Conservation (phyloP, 2,329 filamentous ascomycete species). For the Phialophora tarda region DNA sequence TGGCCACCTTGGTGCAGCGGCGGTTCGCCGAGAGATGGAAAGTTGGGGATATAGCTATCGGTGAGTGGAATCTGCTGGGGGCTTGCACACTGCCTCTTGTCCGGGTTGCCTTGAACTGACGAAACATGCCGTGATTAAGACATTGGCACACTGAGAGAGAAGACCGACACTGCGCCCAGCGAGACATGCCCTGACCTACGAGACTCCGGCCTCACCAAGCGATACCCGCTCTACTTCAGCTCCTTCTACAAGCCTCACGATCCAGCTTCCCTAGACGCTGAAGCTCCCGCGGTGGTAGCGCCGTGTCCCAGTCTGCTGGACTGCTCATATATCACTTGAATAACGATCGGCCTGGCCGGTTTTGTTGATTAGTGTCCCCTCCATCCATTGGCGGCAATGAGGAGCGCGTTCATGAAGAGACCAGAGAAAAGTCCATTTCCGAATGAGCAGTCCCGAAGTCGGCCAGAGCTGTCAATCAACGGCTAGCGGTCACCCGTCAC, state of each 20-base stretch:
- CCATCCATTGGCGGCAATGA: too few species aligned
- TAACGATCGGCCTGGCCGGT: background rate
- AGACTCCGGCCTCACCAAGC: background rate
- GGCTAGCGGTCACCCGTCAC: background rate
- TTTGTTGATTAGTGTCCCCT: too few species aligned
- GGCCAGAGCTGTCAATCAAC: background rate
- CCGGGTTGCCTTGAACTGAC: background rate
- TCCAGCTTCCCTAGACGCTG: background rate
- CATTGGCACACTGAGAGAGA: background rate
- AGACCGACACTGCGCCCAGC: background rate
- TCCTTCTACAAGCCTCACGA: slow-evolving; percentile 4
- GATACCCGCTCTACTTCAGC: slow-evolving; percentile 7
- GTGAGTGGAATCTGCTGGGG: background rate
- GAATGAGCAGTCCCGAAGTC: too few species aligned
- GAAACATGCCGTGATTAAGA: background rate
- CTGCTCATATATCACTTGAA: background rate
- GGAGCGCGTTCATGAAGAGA: too few species aligned
- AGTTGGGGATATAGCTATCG: background rate
- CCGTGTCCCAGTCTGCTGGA: background rate
- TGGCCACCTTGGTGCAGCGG: slow-evolving; percentile 5
- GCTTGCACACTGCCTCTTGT: background rate
- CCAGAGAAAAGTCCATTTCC: too few species aligned
- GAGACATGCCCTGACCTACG: background rate
- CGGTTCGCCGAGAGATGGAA: slow-evolving; percentile 6
- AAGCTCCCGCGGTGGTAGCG: background rate